Evolutionary conservation across 179 eudicot species (phyloP).

Genomic region (Spinacia oleracea): DNA sequence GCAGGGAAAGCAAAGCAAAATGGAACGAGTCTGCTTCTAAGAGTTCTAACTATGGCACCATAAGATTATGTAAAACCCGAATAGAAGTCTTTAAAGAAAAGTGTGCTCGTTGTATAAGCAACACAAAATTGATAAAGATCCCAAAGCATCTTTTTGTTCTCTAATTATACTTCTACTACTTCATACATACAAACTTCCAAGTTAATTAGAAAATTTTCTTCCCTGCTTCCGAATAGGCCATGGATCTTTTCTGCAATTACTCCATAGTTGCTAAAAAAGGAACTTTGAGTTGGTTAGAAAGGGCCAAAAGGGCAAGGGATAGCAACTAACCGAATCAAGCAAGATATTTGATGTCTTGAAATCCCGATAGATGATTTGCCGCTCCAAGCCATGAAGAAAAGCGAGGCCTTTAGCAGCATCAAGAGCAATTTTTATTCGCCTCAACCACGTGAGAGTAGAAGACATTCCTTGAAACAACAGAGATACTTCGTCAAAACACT

Average conservation of each 20-base stretch:
- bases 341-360: constrained; percentile 96
- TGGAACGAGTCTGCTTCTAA: constrained; percentile 2
- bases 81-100: not conserved
- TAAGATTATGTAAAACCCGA: not conserved
- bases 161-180: not conserved
- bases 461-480: constrained; percentile 60
- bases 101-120: not conserved
- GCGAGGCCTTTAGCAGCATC: constrained; percentile 98
- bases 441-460: constrained; percentile 80
- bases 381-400: constrained; percentile 86
- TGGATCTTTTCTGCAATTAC: not conserved
- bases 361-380: constrained; percentile 86
- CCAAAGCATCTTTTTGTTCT: not conserved
- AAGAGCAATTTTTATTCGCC: constrained; percentile 82
- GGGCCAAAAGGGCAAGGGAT: not conserved
- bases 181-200: not conserved
- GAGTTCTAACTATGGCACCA: not conserved
- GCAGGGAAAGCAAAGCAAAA: not conserved
- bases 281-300: not conserved
- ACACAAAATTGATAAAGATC: not conserved
- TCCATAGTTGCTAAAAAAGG: not conserved
- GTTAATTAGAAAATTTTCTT: not conserved
- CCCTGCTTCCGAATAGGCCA: not conserved
- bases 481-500: constrained; percentile 6
- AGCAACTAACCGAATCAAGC: constrained; percentile 74